These are phyloP conservation scores for Hypomyces perniciosus DNA, from an alignment of 2,329 filamentous ascomycete species.

Conservation along the genomic window DNA sequence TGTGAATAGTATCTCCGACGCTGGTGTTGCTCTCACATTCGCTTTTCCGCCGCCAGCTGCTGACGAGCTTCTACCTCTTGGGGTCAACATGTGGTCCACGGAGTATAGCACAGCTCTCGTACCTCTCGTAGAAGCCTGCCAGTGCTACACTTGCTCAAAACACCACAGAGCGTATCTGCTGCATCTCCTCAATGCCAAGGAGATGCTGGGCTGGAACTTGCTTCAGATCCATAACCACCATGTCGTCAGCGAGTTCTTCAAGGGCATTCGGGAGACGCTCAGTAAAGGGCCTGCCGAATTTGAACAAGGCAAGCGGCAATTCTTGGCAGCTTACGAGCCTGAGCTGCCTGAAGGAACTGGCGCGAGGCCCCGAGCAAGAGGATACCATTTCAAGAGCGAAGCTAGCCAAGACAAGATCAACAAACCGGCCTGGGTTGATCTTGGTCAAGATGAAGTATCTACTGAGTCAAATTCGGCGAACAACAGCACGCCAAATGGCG, in stretches of 20 bases:
- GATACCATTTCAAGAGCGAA: slow-evolving; percentile 73
- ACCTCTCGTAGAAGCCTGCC: slow-evolving; percentile 59
- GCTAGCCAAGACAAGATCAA: slow-evolving; percentile 63
- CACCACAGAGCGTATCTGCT: slow-evolving; percentile 86
- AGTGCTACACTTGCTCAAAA: slow-evolving; percentile 74
- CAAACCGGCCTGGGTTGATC: slow-evolving; percentile 57
- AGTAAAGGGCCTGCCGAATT: slow-evolving; percentile 51
- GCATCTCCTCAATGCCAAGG: slow-evolving; percentile 81
- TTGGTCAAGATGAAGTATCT: slow-evolving; percentile 23
- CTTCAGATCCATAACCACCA: slow-evolving; percentile 89
- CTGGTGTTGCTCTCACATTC: slow-evolving; percentile 79
- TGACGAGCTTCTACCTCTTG: slow-evolving; percentile 46
- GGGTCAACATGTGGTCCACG: slow-evolving; percentile 69
- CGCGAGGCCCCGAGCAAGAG: slow-evolving; percentile 69
- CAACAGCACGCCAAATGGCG: not conserved
- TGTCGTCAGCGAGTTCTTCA: slow-evolving; percentile 67
- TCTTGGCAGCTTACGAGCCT: slow-evolving; percentile 55
- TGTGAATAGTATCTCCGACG: slow-evolving; percentile 67
- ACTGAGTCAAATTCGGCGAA: not conserved
- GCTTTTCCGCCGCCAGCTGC: slow-evolving; percentile 51
- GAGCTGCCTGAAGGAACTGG: slow-evolving; percentile 70
- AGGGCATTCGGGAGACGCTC: slow-evolving; percentile 60
- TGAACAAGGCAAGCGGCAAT: slow-evolving; percentile 39
- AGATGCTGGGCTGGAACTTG: slow-evolving; percentile 94
- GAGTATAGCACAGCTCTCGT: slow-evolving; percentile 55